Evolutionary conservation across 1,284 basidiomycete species (phyloP), one percentile per base, ranked within the genome.

Genomic region (Marasmius oreades): DNA sequence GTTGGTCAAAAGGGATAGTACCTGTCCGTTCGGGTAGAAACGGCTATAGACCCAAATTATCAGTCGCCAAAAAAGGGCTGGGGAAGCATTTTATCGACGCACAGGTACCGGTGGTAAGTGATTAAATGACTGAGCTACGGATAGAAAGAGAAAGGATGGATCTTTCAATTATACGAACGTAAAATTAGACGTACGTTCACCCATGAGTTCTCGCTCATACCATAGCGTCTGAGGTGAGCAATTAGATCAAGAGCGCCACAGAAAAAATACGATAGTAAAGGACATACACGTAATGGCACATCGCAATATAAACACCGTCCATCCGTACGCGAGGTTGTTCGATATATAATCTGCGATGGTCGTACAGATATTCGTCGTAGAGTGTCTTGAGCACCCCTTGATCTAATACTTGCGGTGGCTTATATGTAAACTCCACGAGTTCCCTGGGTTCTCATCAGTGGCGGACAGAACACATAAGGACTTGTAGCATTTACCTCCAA

Each of bases 271-370:
- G 26, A n/a, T 8, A 24, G 22, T 50, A 42, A 36, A 18, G 55
- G 22, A 65, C 82, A 63, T 67, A 90, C 88, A 87, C 76, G 63
- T 92, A 95, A 67, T 94, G 92, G 66, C 92, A 95, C 14, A 93
- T 86, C 24, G 92, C 85, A 57, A 96, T 95, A 69, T 95, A 95
- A 16, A 93, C 85, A 4, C 93, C 93, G 61, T 95, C 93, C 62
- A 90, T 71, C 43, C 93, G 83, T 37, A 95, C 69, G 34, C 93
- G 81, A 14, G 93, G 92, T 60, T 92, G 87, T 67, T 93, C 88
- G 44, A 95, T 81, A 66, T 84, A 90, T 5, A 90, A 70, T 23
- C 86, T 84, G 37, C 93, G 80, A 72, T 85, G 92, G 67, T 92
- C 84, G 50, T 73, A 78, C 50, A 71, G 67, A 66, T 85, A 86